A percentile compares a stretch with the other conserved stretches of the same genome.
Conservation (phyloP, 129 eudicot genomes). For the Arctium lappa region DNA sequence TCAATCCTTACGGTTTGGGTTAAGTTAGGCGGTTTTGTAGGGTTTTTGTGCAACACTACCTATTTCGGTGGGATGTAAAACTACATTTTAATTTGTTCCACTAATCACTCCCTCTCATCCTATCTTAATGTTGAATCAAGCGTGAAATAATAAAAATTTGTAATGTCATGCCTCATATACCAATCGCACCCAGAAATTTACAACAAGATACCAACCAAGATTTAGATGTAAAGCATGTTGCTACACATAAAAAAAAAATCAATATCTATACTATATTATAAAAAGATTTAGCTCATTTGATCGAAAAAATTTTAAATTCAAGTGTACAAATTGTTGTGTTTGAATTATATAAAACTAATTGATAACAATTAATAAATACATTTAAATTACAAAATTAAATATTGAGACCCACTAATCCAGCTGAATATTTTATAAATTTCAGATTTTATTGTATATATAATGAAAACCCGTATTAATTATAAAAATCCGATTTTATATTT, state of each 20-base stretch:
- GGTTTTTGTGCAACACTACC: neutral
- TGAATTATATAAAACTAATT: no score
- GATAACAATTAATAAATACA: no score
- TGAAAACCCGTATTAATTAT: neutral
- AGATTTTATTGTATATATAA: neutral
- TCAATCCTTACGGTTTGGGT: neutral
- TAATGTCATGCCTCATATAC: neutral
- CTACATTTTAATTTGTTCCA: neutral
- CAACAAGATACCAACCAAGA: neutral
- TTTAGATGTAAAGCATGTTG: neutral
- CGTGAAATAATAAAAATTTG: neutral
- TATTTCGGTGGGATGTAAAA: neutral
- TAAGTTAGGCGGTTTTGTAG: neutral
- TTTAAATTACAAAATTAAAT: no score
- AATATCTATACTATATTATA: no score
- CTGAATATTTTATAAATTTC: neutral
- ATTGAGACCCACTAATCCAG: neutral
- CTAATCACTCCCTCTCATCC: neutral
- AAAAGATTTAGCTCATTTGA: neutral
- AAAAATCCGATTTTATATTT: no score
- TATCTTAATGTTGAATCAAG: neutral
- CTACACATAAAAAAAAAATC: neutral
- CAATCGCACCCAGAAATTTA: neutral
- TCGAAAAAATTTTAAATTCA: neutral
- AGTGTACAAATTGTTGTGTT: no score